Evolutionary conservation across 1,284 basidiomycete genomes (phyloP).

Genomic region (Ganoderma boninense): DNA sequence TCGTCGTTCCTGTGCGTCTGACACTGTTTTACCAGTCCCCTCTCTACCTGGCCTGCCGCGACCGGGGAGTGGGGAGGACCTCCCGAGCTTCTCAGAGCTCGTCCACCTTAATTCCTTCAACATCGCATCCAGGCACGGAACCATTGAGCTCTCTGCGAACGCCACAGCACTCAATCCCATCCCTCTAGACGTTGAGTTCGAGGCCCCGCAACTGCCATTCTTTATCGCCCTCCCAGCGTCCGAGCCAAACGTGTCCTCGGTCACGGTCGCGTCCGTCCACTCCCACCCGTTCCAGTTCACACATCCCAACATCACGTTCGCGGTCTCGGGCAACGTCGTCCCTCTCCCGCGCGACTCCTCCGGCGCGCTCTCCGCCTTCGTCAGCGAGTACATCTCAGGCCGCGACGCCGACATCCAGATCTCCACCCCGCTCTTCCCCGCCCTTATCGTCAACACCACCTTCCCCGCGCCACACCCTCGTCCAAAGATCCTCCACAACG

Average conservation of each 20-base stretch:
- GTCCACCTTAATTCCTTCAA: constrained; percentile 66
- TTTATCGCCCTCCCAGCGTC: constrained; percentile 56
- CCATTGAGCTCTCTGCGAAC: constrained; percentile 57
- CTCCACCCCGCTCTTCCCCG: constrained; percentile 59
- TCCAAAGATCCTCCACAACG: constrained; percentile 70
- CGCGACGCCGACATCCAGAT: constrained; percentile 64
- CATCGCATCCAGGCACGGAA: constrained; percentile 54
- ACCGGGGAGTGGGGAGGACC: constrained; percentile 58
- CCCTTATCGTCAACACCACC: constrained; percentile 52
- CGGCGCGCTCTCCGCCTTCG: constrained; percentile 63
- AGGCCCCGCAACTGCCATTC: constrained; percentile 67
- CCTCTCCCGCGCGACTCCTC: constrained; percentile 57
- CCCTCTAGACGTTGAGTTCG: constrained; percentile 52
- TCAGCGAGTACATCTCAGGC: constrained; percentile 67
- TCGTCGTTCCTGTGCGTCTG: neutral
- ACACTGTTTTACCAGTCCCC: constrained; percentile 57
- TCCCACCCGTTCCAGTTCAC: constrained; percentile 65
- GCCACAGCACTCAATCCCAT: constrained; percentile 69
- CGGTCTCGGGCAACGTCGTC: constrained; percentile 64
- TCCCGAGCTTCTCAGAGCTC: constrained; percentile 65
- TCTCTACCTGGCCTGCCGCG: constrained; percentile 68
- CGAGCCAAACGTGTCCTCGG: constrained; percentile 35
- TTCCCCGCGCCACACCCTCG: constrained; percentile 72
- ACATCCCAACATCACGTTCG: constrained; percentile 72
- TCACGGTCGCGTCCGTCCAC: constrained; percentile 61